A percentile compares a stretch with the other conserved stretches of the same genome.
These are phyloP conservation scores for Leccinum fibrillosum DNA, from an alignment of 768 basidiomycete species.

Conservation along the genomic window DNA sequence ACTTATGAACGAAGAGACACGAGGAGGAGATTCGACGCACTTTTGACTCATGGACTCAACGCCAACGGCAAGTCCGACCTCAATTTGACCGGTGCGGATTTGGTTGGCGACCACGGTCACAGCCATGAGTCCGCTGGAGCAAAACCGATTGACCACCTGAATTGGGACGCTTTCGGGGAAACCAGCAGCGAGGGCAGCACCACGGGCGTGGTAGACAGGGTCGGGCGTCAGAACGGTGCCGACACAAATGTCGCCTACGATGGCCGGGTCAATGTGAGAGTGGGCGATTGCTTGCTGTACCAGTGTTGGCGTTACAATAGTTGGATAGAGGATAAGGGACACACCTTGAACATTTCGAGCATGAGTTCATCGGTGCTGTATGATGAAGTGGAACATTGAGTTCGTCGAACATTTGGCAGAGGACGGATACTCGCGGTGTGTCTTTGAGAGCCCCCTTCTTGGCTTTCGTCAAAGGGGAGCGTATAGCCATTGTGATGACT, in stretches of 20 bases:
- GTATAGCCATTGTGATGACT: constrained; percentile 78
- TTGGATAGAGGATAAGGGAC: background rate
- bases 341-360: constrained; percentile 76
- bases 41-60: constrained; percentile 84
- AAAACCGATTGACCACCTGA: constrained; percentile 76
- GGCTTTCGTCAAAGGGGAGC: constrained; percentile 73
- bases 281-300: constrained; percentile 55
- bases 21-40: constrained; percentile 33
- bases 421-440: constrained; percentile 43
- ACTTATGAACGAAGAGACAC: background rate
- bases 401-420: background rate
- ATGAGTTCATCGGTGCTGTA: constrained; percentile 74
- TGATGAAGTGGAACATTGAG: constrained; percentile 10
- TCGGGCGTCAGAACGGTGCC: constrained; percentile 70
- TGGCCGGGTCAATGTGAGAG: constrained; percentile 57
- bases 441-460: constrained; percentile 77
- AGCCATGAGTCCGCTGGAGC: constrained; percentile 86
- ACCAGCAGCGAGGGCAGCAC: constrained; percentile 76
- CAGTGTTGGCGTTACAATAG: background rate
- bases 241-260: constrained; percentile 76
- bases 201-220: constrained; percentile 66
- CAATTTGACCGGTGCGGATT: constrained; percentile 73
- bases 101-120: constrained; percentile 74
- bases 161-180: constrained; percentile 75
- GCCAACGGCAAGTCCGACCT: constrained; percentile 79